phyloP scores from a whole-genome alignment of 2,329 filamentous ascomycete genomes.

The Penicillium sp. region DNA sequence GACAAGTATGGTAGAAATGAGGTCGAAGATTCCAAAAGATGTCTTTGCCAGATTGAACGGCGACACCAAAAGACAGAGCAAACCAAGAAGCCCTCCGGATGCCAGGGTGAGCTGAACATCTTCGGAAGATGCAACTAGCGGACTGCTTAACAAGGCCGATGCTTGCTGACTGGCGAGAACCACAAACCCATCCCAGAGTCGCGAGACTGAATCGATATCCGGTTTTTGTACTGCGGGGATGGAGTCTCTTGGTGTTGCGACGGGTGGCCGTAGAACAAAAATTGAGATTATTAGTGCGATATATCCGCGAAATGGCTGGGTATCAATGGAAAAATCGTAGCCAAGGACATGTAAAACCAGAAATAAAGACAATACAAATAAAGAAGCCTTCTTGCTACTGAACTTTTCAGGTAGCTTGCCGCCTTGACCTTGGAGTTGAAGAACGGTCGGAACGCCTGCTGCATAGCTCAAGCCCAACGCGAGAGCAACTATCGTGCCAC shows the following conservation, averaged over 20 bases:
- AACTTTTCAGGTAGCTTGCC: slow-evolving; percentile 19
- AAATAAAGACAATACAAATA: slow-evolving; percentile 22
- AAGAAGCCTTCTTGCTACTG: slow-evolving; percentile 25
- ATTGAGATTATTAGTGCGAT: slow-evolving; percentile 44
- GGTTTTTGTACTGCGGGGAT: slow-evolving; percentile 18
- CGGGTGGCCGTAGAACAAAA: slow-evolving; percentile 48
- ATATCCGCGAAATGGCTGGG: slow-evolving; percentile 45
- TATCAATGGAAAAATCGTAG: slow-evolving; percentile 29
- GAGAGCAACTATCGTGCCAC: slow-evolving; percentile 52
- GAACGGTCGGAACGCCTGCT: slow-evolving; percentile 38
- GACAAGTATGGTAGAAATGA: slow-evolving; percentile 21
- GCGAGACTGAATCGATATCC: slow-evolving; percentile 6
- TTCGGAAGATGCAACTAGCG: slow-evolving; percentile 18
- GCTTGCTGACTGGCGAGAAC: slow-evolving; percentile 17
- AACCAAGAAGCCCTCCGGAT: slow-evolving; percentile 24
- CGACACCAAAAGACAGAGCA: slow-evolving; percentile 22
- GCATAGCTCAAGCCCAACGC: slow-evolving; percentile 46
- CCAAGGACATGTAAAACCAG: slow-evolving; percentile 26
- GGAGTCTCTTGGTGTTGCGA: slow-evolving; percentile 21
- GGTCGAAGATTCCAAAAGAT: slow-evolving; percentile 21
- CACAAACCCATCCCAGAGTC: slow-evolving; percentile 6
- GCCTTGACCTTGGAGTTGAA: slow-evolving; percentile 14
- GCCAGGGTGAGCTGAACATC: slow-evolving; percentile 27
- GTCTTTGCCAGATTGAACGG: slow-evolving; percentile 15
- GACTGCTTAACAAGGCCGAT: slow-evolving; percentile 17